phyloP scores from a whole-genome alignment of 1,284 basidiomycete species.

The Retiboletus flavoniger region DNA sequence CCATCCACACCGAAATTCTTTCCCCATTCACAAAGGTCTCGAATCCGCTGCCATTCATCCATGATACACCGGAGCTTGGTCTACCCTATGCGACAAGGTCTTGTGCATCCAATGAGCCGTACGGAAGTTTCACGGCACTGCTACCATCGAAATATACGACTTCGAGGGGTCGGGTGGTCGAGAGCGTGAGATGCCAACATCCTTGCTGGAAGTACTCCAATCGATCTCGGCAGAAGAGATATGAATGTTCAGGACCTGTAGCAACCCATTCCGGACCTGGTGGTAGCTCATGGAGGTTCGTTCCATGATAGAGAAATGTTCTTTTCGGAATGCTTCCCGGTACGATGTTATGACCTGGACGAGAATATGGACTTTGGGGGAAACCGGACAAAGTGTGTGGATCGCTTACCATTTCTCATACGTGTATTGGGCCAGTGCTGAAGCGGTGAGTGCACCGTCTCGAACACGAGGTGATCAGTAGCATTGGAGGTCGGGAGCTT shows the following conservation, averaged over 20 bases:
- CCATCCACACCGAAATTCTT: constrained; percentile 38
- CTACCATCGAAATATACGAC: constrained; percentile 48
- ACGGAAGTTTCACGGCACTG: constrained; percentile 37
- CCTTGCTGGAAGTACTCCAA: constrained; percentile 4
- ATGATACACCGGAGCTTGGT: constrained; percentile 10
- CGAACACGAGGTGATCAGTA: constrained; percentile 32
- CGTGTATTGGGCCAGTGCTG: constrained; percentile 54
- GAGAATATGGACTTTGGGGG: not conserved
- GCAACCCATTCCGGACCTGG: constrained; percentile 41
- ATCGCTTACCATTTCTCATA: constrained; percentile 43
- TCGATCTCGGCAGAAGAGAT: constrained; percentile 34
- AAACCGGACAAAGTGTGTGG: rapidly evolving
- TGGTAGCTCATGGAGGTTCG: constrained; percentile 29
- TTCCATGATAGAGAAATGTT: constrained; percentile 44
- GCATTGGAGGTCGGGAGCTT: constrained; percentile 14
- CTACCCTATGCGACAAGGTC: constrained; percentile 42
- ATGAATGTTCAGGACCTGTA: constrained; percentile 45
- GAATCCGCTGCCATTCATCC: constrained; percentile 34
- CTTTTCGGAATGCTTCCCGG: constrained; percentile 41
- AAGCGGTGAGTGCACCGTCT: constrained; percentile 33
- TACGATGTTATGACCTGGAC: constrained; percentile 44
- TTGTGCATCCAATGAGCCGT: constrained; percentile 44
- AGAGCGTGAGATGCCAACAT: constrained; percentile 42
- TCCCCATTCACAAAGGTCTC: constrained; percentile 39
- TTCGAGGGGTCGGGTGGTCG: constrained; percentile 37